Evolutionary conservation across 257 asterid species (phyloP), one percentile per base, ranked within the genome.

Genomic region (Nemophila menziesii): DNA sequence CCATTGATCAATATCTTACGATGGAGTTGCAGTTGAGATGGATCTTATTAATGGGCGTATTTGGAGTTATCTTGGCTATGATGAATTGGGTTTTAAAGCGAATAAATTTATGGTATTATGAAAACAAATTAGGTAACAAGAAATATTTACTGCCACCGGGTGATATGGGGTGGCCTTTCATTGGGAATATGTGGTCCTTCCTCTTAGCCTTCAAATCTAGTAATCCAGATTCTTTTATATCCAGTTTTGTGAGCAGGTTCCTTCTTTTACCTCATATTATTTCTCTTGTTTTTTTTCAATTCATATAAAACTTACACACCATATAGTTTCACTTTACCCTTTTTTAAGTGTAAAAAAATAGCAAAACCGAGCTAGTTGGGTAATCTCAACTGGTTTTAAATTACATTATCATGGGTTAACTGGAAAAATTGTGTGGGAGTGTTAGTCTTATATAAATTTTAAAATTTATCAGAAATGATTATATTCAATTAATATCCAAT

Each of bases 101-200:
- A 22, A 61, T 70, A 44, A 80, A 84, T 44, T 17, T 46, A 26
- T 75, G 89, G 86, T 29, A 21, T 23, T 70, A 55, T 69, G 96
- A 84, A 57, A 29, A 56, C 38, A 68, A 64, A 24, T 65, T 90
- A 60, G 81, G 83, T 8, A 38, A 52, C 8, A 67, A 66, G 43
- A 74, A 57, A 13, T 56, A 54, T 45, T 52, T 65, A 5, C 66
- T 90, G 54, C 98, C 98, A 29, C 98, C 98, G 0, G 95, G 98
- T 49, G 98, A 89, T 66, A 67, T 78, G 15, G 98, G 98, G 0
- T 84, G 83, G 92, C 98, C 98, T 19, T 76, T 80, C 51, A 70
- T 90, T 51, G 98, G 98, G 17, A 79, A 71, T 16, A 90, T 90
- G 98, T 70, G 75, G 79, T 65, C 96, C 43, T 90, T 90, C 49